Evolutionary conservation across 495 filamentous ascomycete genomes (phyloP).

Genomic region (Penicillium egyptiacum): DNA sequence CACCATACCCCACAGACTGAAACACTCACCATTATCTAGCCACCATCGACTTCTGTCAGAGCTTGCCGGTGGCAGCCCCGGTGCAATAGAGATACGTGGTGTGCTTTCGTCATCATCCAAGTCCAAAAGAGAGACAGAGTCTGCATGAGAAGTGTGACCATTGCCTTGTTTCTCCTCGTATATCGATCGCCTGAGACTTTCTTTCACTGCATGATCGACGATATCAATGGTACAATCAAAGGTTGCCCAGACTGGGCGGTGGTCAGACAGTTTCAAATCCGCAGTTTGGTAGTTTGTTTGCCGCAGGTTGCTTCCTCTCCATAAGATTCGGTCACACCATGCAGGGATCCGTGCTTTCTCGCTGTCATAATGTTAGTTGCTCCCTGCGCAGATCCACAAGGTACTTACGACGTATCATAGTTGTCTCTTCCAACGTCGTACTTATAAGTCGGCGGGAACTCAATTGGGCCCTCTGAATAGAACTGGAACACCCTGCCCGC

Average conservation of each 20-base stretch:
- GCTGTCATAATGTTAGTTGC: slow-evolving; percentile 36
- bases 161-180: slow-evolving; percentile 67
- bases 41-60: slow-evolving; percentile 93
- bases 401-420: slow-evolving; percentile 85
- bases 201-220: slow-evolving; percentile 70
- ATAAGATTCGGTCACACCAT: slow-evolving; percentile 92
- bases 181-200: slow-evolving; percentile 65
- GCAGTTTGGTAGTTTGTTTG: slow-evolving; percentile 80
- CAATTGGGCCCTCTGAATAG: slow-evolving; percentile 83
- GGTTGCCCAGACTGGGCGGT: slow-evolving; percentile 85
- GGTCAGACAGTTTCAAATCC: slow-evolving; percentile 84
- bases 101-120: slow-evolving; percentile 73
- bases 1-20: slow-evolving; percentile 1
- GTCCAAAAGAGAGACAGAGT: slow-evolving; percentile 50
- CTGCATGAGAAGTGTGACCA: slow-evolving; percentile 43
- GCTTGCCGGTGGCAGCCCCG: slow-evolving; percentile 82
- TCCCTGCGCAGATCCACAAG: neutral
- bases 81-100: slow-evolving; percentile 71
- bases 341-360: slow-evolving; percentile 94
- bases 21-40: slow-evolving; percentile 69
- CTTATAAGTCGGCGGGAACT: slow-evolving; percentile 92
- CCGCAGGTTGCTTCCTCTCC: slow-evolving; percentile 77
- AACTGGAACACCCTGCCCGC: slow-evolving; percentile 83
- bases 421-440: slow-evolving; percentile 83
- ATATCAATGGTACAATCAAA: slow-evolving; percentile 82